Evolutionary conservation across 441 rosid genomes (phyloP).

Genomic region (Codiaeum variegatum): DNA sequence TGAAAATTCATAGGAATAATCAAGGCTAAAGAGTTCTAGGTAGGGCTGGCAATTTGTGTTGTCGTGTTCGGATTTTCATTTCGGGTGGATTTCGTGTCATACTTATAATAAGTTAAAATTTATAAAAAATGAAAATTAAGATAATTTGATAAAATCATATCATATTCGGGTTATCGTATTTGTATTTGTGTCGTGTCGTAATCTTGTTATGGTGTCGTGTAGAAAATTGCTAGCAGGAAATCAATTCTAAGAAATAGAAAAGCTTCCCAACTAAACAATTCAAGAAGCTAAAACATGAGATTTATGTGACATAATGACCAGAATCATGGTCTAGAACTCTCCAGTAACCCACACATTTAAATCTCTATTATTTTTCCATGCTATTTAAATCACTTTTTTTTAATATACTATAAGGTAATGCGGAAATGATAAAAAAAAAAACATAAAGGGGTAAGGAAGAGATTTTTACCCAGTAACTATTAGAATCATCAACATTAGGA

Average conservation of each 20-base stretch:
- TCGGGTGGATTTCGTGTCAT: no score
- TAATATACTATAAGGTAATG: neutral
- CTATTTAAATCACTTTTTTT: no score
- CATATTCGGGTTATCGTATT: no score
- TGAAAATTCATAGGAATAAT: neutral
- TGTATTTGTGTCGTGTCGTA: no score
- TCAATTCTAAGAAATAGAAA: constrained; percentile 11
- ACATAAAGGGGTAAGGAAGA: neutral
- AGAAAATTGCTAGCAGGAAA: constrained; percentile 48
- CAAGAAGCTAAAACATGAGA: neutral
- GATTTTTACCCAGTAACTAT: constrained; percentile 93
- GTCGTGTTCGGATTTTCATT: no score
- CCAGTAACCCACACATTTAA: neutral
- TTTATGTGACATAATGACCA: neutral
- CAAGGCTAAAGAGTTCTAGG: neutral
- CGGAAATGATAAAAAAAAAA: neutral
- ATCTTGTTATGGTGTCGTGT: no score
- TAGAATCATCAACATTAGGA: constrained; percentile 78
- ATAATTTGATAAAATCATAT: no score
- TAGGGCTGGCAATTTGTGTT: no score
- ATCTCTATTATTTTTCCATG: neutral
- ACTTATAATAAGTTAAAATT: no score
- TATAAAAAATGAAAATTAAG: no score
- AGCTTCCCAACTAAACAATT: neutral
- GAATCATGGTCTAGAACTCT: neutral